Conservation (phyloP, 352 stramenopile genomes). For the Globisporangium ultimum region DNA sequence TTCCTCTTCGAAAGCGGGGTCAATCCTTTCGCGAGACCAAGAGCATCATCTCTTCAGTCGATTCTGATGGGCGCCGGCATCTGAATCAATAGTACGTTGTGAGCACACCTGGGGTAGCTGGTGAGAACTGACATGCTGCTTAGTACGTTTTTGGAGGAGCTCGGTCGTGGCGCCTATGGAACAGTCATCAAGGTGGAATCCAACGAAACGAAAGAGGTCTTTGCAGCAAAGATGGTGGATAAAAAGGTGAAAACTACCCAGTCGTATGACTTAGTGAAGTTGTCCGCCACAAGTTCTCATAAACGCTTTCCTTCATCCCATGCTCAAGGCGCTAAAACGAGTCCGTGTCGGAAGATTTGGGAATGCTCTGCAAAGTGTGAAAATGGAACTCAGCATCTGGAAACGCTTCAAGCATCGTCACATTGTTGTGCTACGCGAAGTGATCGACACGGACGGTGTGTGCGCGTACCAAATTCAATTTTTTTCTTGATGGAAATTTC, state of each 20-base stretch:
- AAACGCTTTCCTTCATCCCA: no score
- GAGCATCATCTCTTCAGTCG: conserved; percentile 43
- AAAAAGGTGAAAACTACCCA: conserved; percentile 35
- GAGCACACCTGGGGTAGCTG: no score
- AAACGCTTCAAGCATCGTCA: conserved; percentile 96
- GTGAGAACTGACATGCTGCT: no score
- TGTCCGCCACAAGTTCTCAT: no score
- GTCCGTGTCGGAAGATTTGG: conserved; percentile 66
- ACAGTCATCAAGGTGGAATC: conserved; percentile 65
- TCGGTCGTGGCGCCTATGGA: conserved; percentile 73
- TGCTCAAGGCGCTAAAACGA: conserved; percentile 41
- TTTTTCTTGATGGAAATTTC: no score
- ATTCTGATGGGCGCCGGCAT: conserved; percentile 48
- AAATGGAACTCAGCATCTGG: conserved; percentile 96
- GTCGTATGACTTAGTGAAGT: no score
- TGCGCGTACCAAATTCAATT: not conserved
- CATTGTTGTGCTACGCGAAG: conserved; percentile 91
- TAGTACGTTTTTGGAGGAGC: conserved; percentile 70
- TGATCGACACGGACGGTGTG: conserved; percentile 92
- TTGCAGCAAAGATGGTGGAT: conserved; percentile 74
- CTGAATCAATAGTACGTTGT: conserved; percentile 77
- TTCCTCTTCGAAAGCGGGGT: conserved; percentile 55
- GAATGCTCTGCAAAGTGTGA: conserved; percentile 72
- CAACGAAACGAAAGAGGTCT: conserved; percentile 65
- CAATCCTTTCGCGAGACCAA: conserved; percentile 69